These are phyloP conservation scores for Ophiostoma sp. DNA, from an alignment of 2,329 filamentous ascomycete genomes.

Conservation along the genomic window DNA sequence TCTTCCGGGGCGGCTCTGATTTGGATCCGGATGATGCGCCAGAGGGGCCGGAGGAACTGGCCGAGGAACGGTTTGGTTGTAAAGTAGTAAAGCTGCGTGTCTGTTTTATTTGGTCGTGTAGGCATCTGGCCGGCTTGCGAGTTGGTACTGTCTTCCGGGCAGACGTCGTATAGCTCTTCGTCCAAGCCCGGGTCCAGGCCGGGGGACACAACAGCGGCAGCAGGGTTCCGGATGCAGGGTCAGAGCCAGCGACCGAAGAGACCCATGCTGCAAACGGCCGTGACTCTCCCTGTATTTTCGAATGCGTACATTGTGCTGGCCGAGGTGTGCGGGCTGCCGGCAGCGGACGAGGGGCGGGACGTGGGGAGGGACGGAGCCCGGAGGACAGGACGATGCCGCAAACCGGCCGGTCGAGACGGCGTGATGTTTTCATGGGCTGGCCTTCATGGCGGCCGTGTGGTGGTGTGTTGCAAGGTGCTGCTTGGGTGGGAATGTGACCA, in stretches of 20 bases:
- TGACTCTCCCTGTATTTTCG: neutral
- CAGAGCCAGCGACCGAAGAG: neutral
- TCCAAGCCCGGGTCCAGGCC: slow-evolving; percentile 19
- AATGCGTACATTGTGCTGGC: neutral
- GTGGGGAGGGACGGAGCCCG: slow-evolving; percentile 33
- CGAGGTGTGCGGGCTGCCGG: neutral
- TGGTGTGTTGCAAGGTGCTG: neutral
- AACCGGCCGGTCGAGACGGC: slow-evolving; percentile 56
- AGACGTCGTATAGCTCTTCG: neutral
- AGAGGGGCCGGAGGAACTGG: neutral
- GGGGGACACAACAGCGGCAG: slow-evolving; percentile 25
- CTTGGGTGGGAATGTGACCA: neutral
- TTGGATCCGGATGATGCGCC: neutral
- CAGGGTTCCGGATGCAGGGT: slow-evolving; percentile 27
- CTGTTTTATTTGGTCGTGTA: neutral
- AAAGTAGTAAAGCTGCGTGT: neutral
- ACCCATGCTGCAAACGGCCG: slow-evolving; percentile 2
- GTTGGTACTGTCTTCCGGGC: slow-evolving; percentile 3
- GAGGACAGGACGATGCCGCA: slow-evolving; percentile 51
- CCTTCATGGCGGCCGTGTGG: slow-evolving; percentile 42
- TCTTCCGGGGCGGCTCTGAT: neutral
- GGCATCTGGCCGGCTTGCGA: neutral
- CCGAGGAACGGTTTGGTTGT: neutral
- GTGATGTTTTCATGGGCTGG: slow-evolving; percentile 56
- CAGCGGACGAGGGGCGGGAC: neutral